Conservation (phyloP, 1,284 basidiomycete species). For the Mycena citricolor region DNA sequence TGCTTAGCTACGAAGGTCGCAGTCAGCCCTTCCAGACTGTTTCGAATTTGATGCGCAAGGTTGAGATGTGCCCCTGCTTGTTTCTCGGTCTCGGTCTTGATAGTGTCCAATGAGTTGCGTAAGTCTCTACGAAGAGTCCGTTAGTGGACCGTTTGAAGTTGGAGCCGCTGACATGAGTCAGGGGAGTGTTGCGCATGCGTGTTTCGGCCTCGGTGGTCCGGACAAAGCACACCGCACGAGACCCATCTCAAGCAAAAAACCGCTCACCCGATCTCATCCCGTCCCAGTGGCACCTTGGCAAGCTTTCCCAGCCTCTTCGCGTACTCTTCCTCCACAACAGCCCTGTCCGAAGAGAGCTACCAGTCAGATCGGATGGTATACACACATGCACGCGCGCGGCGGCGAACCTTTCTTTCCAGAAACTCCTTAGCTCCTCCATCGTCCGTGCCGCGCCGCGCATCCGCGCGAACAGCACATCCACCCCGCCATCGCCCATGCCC, state of each 20-base stretch:
- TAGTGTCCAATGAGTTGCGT: constrained; percentile 72
- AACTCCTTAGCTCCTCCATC: constrained; percentile 78
- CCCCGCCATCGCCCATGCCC: constrained; percentile 84
- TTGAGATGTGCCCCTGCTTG: constrained; percentile 72
- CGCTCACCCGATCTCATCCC: constrained; percentile 85
- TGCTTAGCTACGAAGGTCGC: constrained; percentile 67
- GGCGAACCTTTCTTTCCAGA: constrained; percentile 25
- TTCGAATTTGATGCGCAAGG: constrained; percentile 74
- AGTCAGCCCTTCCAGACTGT: constrained; percentile 73
- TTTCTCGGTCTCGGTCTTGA: constrained; percentile 82
- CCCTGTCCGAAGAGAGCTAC: constrained; percentile 52
- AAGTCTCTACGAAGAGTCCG: constrained; percentile 63
- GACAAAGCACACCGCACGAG: constrained; percentile 3
- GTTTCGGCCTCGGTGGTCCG: neutral
- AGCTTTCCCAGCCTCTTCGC: constrained; percentile 85
- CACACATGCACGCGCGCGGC: constrained; percentile 88
- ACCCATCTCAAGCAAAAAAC: constrained; percentile 31
- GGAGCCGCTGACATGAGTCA: no score
- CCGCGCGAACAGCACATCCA: constrained; percentile 86
- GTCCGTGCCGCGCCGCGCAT: constrained; percentile 86
- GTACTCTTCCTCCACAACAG: constrained; percentile 92
- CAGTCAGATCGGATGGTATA: neutral
- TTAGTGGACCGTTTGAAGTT: no score
- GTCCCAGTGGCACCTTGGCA: constrained; percentile 75
- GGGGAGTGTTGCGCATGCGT: no score